Evolutionary conservation across 2,329 filamentous ascomycete genomes (phyloP).

Genomic region (Paradendryphiella salina): DNA sequence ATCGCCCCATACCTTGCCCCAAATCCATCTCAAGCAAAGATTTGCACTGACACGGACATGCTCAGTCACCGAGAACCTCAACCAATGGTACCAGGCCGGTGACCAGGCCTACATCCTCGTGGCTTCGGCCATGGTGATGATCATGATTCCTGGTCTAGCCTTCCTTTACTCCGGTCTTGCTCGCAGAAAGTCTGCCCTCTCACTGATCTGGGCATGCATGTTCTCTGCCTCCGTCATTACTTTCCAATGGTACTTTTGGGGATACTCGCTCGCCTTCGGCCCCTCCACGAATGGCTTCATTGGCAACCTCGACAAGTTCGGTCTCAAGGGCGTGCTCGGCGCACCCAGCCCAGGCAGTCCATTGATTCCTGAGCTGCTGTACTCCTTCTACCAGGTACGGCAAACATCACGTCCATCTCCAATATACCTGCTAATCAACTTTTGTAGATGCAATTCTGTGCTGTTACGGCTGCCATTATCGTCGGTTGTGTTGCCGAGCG

Average conservation of each 20-base stretch:
- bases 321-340: slow-evolving; percentile 80
- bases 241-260: slow-evolving; percentile 99
- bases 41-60: slow-evolving; percentile 15
- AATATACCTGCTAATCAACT: slow-evolving; percentile 17
- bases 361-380: slow-evolving; percentile 85
- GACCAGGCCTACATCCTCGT: slow-evolving; percentile 94
- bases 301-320: slow-evolving; percentile 86
- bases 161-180: slow-evolving; percentile 97
- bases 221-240: slow-evolving; percentile 86
- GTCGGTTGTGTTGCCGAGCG: slow-evolving; percentile 92
- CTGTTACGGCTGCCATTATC: slow-evolving; percentile 86
- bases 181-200: slow-evolving; percentile 95
- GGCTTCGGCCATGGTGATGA: slow-evolving; percentile 85
- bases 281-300: slow-evolving; percentile 86
- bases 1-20: slow-evolving; percentile 1
- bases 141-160: slow-evolving; percentile 96
- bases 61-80: slow-evolving; percentile 79
- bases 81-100: slow-evolving; percentile 91
- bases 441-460: slow-evolving; percentile 90
- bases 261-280: slow-evolving; percentile 93
- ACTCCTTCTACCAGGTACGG: slow-evolving; percentile 86
- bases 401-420: background rate
- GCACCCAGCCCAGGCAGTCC: slow-evolving; percentile 85
- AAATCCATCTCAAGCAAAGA: background rate
- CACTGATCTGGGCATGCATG: slow-evolving; percentile 97